Percentiles rank a stretch among this genome's conserved stretches.
These are phyloP conservation scores for Aaosphaeria pasadenensis DNA, from an alignment of 2,329 filamentous ascomycete species.

Conservation along the genomic window DNA sequence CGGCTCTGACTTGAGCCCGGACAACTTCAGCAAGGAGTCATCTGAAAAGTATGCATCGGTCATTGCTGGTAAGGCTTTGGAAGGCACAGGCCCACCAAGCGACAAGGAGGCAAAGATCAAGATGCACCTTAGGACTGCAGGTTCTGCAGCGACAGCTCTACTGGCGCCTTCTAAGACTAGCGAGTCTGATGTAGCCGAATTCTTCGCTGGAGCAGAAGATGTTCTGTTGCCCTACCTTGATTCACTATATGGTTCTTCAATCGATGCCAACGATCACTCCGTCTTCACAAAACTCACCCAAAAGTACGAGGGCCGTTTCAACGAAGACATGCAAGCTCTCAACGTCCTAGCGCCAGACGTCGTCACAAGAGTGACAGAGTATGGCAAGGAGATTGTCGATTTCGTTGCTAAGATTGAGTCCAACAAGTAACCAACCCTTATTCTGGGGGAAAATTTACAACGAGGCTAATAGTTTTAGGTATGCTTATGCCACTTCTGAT, in stretches of 20 bases:
- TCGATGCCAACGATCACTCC: slow-evolving; percentile 60
- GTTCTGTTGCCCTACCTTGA: slow-evolving; percentile 84
- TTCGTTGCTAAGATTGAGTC: slow-evolving; percentile 81
- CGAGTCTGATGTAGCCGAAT: slow-evolving; percentile 40
- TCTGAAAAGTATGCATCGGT: slow-evolving; percentile 54
- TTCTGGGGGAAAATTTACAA: too few relatives aligned
- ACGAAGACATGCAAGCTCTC: slow-evolving; percentile 79
- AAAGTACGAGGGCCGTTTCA: slow-evolving; percentile 83
- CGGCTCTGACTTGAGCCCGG: slow-evolving; percentile 42
- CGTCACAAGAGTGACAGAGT: slow-evolving; percentile 88
- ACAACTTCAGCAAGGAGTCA: slow-evolving; percentile 47
- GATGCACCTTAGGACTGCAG: slow-evolving; percentile 73
- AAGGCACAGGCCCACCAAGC: slow-evolving; percentile 54
- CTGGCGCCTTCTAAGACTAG: slow-evolving; percentile 24
- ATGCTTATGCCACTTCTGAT: slow-evolving; percentile 71
- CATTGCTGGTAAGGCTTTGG: slow-evolving; percentile 53
- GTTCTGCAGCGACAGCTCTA: slow-evolving; percentile 53
- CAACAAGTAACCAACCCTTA: slow-evolving; percentile 53
- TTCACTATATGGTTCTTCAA: slow-evolving; percentile 52
- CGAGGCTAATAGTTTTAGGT: slow-evolving; percentile 33
- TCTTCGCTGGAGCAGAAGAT: slow-evolving; percentile 60
- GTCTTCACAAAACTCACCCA: slow-evolving; percentile 87
- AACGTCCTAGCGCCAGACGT: slow-evolving; percentile 82
- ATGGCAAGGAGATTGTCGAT: slow-evolving; percentile 78
- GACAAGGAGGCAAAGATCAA: slow-evolving; percentile 85